phyloP scores from a whole-genome alignment of 2,329 filamentous ascomycete species.

The Stromatinia cepivora region DNA sequence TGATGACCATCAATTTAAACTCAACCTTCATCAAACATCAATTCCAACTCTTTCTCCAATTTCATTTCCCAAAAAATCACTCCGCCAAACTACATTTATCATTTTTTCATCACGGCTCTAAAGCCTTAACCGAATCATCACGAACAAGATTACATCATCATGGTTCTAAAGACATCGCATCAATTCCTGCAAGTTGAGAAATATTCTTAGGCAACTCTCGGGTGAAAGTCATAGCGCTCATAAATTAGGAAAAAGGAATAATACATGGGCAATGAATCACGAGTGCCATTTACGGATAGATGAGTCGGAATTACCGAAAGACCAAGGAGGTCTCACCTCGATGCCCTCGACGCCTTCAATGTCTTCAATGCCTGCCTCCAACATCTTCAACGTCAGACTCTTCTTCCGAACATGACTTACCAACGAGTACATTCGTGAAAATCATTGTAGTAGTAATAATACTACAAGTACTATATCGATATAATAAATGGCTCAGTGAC shows the following conservation, averaged over 20 bases:
- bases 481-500: not conserved
- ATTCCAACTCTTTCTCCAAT: no score
- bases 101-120: no score
- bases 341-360: not conserved
- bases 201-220: no score
- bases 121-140: no score
- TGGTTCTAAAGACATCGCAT: not conserved
- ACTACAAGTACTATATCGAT: not conserved
- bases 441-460: no score
- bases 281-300: not conserved
- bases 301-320: not conserved
- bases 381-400: not conserved
- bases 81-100: no score
- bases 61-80: no score
- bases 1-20: no score
- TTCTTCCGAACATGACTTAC: not conserved
- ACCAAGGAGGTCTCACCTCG: not conserved
- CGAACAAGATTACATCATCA: no score
- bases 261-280: not conserved
- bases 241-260: no score
- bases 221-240: not conserved
- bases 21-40: no score
- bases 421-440: not conserved
- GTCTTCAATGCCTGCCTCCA: not conserved
- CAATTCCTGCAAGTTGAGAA: not conserved